Evolutionary conservation across 208 protist genomes (phyloP).

Genomic region (Angomonas desouzai): DNA sequence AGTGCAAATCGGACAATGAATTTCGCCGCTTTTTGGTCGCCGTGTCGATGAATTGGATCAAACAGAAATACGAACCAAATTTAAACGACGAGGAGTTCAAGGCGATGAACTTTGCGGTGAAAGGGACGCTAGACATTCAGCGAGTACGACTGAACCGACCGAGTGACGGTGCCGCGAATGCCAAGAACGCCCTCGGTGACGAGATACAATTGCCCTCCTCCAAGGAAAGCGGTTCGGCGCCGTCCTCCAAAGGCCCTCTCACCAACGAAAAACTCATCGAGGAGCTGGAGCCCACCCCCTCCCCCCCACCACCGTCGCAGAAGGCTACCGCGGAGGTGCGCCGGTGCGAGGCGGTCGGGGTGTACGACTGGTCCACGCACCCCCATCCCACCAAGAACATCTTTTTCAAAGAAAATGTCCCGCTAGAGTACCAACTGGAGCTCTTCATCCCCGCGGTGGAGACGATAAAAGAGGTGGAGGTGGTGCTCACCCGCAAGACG

Average conservation of each 20-base stretch:
- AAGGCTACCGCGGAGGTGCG: slow-evolving; percentile 15
- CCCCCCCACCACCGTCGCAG: background rate
- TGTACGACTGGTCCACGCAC: slow-evolving; percentile 81
- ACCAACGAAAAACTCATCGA: slow-evolving; percentile 56
- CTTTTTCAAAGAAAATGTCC: slow-evolving; percentile 75
- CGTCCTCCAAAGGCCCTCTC: slow-evolving; percentile 36
- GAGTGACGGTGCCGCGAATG: slow-evolving; percentile 21
- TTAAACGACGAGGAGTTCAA: slow-evolving; percentile 84
- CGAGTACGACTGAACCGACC: slow-evolving; percentile 64
- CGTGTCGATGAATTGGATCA: slow-evolving; percentile 87
- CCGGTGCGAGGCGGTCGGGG: slow-evolving; percentile 35
- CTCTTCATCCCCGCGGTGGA: slow-evolving; percentile 68
- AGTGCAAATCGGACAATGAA: slow-evolving; percentile 67
- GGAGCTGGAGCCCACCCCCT: slow-evolving; percentile 28
- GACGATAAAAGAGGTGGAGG: slow-evolving; percentile 79
- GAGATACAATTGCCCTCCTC: slow-evolving; percentile 76
- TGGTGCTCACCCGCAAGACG: slow-evolving; percentile 38
- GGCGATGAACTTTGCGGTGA: slow-evolving; percentile 85
- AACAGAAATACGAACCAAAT: slow-evolving; percentile 88
- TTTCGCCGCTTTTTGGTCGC: slow-evolving; percentile 85
- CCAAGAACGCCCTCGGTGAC: slow-evolving; percentile 71
- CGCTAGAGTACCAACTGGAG: slow-evolving; percentile 47
- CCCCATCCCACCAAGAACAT: slow-evolving; percentile 53
- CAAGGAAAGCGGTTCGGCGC: slow-evolving; percentile 29
- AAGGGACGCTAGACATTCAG: slow-evolving; percentile 82